A percentile compares a stretch with the other conserved stretches of the same genome.
phyloP scores from a whole-genome alignment of 805 yeast genomes.

The Wickerhamomyces rabaulensis region DNA sequence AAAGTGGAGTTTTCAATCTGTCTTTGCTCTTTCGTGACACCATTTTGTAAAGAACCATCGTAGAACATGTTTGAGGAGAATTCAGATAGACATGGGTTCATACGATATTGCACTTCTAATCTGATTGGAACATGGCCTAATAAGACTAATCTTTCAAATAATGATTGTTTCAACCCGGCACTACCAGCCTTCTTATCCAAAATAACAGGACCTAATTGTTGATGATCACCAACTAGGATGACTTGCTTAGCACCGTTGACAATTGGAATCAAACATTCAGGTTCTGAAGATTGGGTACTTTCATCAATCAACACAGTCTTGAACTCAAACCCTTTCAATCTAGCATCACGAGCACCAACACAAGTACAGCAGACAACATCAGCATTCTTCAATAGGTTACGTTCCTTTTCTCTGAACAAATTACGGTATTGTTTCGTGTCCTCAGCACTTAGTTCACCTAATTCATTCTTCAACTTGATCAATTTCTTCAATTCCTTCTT shows the following conservation, averaged over 20 bases:
- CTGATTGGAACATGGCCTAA: constrained; percentile 83
- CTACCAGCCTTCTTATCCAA: constrained; percentile 73
- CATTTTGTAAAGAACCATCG: constrained; percentile 88
- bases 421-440: constrained; percentile 45
- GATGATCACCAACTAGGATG: constrained; percentile 90
- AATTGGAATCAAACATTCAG: constrained; percentile 84
- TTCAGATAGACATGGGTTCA: constrained; percentile 86
- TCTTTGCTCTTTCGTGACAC: constrained; percentile 77
- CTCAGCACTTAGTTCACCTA: constrained; percentile 58
- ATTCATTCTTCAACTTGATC: constrained; percentile 50
- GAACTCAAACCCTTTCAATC: constrained; percentile 53
- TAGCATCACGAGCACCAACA: constrained; percentile 81
- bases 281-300: constrained; percentile 91
- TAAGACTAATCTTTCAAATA: constrained; percentile 79
- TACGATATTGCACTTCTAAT: constrained; percentile 88
- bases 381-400: constrained; percentile 43
- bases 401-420: constrained; percentile 44
- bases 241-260: constrained; percentile 88
- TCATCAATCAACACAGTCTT: constrained; percentile 86
- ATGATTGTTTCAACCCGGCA: constrained; percentile 82
- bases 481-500: constrained; percentile 56
- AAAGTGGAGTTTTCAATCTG: constrained; percentile 48
- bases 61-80: constrained; percentile 89
- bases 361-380: constrained; percentile 89
- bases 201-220: constrained; percentile 91